Conservation (phyloP, 192 early-diverging fungal genomes). For the Rhizoclosmatium globosum region DNA sequence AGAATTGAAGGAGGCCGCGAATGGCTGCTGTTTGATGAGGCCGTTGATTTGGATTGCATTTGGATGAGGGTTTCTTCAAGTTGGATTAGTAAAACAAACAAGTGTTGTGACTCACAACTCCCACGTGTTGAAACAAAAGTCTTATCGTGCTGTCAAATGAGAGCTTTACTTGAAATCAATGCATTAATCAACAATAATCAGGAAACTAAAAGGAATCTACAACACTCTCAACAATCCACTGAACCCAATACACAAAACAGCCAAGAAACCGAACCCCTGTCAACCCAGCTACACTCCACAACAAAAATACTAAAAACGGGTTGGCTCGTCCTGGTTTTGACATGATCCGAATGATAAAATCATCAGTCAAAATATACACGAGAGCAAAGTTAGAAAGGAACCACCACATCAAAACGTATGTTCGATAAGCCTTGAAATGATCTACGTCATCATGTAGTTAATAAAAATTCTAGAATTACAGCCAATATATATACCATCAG, state of each 20-base stretch:
- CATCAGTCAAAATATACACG: conserved; percentile 53
- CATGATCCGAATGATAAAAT: conserved; percentile 21
- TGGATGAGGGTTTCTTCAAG: no score
- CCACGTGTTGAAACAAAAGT: no score
- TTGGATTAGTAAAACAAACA: no score
- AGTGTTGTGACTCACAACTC: no score
- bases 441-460: conserved; percentile 68
- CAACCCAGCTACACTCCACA: conserved; percentile 55
- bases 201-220: conserved; percentile 27
- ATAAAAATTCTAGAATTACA: background rate
- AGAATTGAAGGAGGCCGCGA: no score
- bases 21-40: no score
- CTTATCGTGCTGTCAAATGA: no score
- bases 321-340: conserved; percentile 29
- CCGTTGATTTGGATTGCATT: no score
- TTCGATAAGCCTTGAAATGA: conserved; percentile 61
- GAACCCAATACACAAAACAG: conserved; percentile 36
- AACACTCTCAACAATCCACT: conserved; percentile 39
- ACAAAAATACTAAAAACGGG: conserved; percentile 55
- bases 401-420: conserved; percentile 58
- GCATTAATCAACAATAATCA: no score
- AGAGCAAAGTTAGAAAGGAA: conserved; percentile 52
- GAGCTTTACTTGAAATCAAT: no score
- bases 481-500: background rate
- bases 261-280: conserved; percentile 44